Base-by-base conservation (phyloP, 1,284 basidiomycete species). In the Cryptococcus wingfieldii region DNA sequence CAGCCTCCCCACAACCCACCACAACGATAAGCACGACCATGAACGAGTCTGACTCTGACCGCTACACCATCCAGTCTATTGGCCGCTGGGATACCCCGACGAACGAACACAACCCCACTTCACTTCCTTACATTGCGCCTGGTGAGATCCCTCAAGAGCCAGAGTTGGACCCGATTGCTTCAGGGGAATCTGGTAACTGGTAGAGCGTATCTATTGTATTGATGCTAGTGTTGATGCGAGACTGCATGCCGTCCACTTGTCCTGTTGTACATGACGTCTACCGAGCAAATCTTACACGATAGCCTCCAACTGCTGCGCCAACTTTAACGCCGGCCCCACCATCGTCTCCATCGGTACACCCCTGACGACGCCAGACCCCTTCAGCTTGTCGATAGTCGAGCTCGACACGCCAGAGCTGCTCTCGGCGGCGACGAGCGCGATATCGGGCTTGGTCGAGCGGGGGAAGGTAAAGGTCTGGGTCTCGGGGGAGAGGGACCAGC, bases 251-350 rank as follows among this genome's bases (percentile, higher is more conserved):
- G 31, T 34, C 1, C 10, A 34, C 31, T 34, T 34, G 23, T 34
- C 31, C 31, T 34, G 31, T 34, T 34, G 31, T 34, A 34, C 31
- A 34, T 23, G 2, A 34, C 39, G 14, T 44, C 25, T 25, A 13
- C 42, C 42, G 9, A 19, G 16, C 42, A 3, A 19, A 3, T 14
- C 25, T 52, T 74, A 77, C 12, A 77, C 73, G 56, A 77, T 76
- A 52, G 74, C 71, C 64, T 77, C 76, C 48, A 77, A 64, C 60
- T 77, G 72, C 53, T 70, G 68, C 19, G 76, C 74, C 45, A 77
- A 61, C 51, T 68, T 67, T 44, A 77, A 56, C 34, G 71, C 70
- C 12, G 75, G 75, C 50, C 68, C 69, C 47, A 77, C 72, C 69
- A 77, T 70, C 47, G 63, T 68, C 53, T 61, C 60, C 70, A 76